Conservation (phyloP, 345 rosid genomes). For the Turritis glabra region DNA sequence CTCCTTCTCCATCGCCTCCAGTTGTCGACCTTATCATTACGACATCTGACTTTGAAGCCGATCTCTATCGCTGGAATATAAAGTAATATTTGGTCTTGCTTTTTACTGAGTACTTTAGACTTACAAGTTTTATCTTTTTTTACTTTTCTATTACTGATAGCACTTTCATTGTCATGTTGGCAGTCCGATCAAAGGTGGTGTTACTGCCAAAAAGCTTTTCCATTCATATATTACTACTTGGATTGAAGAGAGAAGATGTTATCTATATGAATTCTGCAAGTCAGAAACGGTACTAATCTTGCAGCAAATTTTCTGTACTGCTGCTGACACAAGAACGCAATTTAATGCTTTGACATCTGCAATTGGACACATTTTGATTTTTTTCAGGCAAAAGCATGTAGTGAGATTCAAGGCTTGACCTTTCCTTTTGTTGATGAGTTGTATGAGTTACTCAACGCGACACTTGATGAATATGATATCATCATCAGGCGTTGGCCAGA, state of each 20-base stretch:
- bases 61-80: constrained; percentile 67
- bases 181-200: constrained; percentile 77
- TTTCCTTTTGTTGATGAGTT: constrained; percentile 83
- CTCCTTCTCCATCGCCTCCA: constrained; percentile 72
- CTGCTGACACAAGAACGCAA: neutral
- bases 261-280: constrained; percentile 71
- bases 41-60: constrained; percentile 83
- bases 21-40: constrained; percentile 79
- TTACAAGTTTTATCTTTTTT: neutral
- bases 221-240: constrained; percentile 70
- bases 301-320: constrained; percentile 7
- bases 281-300: constrained; percentile 64
- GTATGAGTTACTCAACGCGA: constrained; percentile 64
- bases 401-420: constrained; percentile 63
- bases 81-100: constrained; percentile 43
- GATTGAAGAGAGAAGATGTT: constrained; percentile 68
- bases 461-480: constrained; percentile 64
- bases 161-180: constrained; percentile 25
- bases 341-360: neutral
- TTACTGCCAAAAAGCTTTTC: constrained; percentile 74
- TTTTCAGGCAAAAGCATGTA: constrained; percentile 71
- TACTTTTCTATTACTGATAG: neutral
- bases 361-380: constrained; percentile 16
- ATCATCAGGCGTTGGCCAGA: constrained; percentile 86
- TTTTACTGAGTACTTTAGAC: neutral